Base-by-base conservation (phyloP, 106 monocot genomes). In the Gastrodia elata region DNA sequence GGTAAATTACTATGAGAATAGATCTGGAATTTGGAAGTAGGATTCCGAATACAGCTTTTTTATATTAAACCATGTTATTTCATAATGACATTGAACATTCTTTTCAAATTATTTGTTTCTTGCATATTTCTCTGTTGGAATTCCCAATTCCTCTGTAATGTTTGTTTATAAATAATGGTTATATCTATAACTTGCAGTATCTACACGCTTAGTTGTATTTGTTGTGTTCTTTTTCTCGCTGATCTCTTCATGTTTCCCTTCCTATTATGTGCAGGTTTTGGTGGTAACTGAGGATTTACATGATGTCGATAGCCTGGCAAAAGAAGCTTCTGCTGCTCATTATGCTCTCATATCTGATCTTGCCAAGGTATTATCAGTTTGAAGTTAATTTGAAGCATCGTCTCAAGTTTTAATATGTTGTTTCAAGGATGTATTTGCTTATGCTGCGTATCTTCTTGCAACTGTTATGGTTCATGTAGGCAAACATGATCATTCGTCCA, bases 221-320 rank as follows among this genome's bases (percentile, higher is more conserved):
- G 43, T 30, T 22, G 32, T 71, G n/a, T 39, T 24, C 5, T 48
- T 71, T 0, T 11, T 46, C 14, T 7, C 30, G 28, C 2, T 70
- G 70, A 16, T 56, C 68, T 77, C 38, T 35, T 52, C 18, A 70
- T 70, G 28, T n/a, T 83, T 64, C 37, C 69, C 5, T 73, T 1
- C 35, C 65, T 40, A 68, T 73, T 42, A 11, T 78, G 5, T 80
- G 68, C 73, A 98, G 98, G 86, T 98, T 77, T 75, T 98, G 73
- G 90, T 87, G 44, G 91, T 98, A 74, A 81, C 93, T 76, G 88
- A 93, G 75, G 86, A 84, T 55, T 81, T 98, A 68, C 86, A 82
- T 80, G 91, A 93, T 82, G 72, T 98, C 58, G 86, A 91, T 72
- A 76, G 73, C 67, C 76, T 93, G 65, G 98, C 88, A 69, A 93